phyloP scores from a whole-genome alignment of 768 basidiomycete genomes.

The Suillus occidentalis region DNA sequence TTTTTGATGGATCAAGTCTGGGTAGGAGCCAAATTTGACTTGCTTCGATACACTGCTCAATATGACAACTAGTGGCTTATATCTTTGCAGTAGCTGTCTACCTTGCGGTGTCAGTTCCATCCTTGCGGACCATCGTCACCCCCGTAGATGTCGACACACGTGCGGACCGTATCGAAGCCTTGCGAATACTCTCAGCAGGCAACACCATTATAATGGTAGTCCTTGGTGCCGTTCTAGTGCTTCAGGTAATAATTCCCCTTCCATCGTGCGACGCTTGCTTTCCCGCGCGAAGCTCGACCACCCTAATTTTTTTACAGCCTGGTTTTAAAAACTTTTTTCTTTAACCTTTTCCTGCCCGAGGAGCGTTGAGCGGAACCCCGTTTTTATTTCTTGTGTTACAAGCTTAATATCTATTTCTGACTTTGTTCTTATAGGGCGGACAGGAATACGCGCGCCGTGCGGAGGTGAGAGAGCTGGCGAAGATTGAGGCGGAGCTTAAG shows the following conservation, averaged over 20 bases:
- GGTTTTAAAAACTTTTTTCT: conserved; percentile 1
- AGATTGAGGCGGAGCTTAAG: conserved; percentile 36
- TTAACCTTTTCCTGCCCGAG: conserved; percentile 3
- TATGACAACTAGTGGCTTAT: conserved; percentile 56
- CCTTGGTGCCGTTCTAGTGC: conserved; percentile 59
- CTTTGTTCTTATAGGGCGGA: conserved; percentile 56
- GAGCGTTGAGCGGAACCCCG: neutral
- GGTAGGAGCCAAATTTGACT: conserved; percentile 50
- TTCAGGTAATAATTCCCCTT: conserved; percentile 59
- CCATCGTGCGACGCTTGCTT: conserved; percentile 14
- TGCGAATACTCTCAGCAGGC: conserved; percentile 81
- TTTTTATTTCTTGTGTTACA: conserved; percentile 3
- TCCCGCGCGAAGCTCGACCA: conserved; percentile 16
- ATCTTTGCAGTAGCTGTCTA: conserved; percentile 80
- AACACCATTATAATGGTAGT: conserved; percentile 80
- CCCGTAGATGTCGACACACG: conserved; percentile 58
- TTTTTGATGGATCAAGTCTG: conserved; percentile 89
- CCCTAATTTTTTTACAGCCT: neutral
- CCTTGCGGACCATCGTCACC: conserved; percentile 70
- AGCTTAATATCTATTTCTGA: conserved; percentile 15
- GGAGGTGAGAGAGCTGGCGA: conserved; percentile 47
- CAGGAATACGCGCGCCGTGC: conserved; percentile 78
- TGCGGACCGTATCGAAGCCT: conserved; percentile 70
- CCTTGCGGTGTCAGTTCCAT: conserved; percentile 77
- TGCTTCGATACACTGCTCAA: conserved; percentile 15